A percentile compares a stretch with the other conserved stretches of the same genome.
phyloP scores from a whole-genome alignment of 768 basidiomycete genomes.

The Leccinellum luteum region DNA sequence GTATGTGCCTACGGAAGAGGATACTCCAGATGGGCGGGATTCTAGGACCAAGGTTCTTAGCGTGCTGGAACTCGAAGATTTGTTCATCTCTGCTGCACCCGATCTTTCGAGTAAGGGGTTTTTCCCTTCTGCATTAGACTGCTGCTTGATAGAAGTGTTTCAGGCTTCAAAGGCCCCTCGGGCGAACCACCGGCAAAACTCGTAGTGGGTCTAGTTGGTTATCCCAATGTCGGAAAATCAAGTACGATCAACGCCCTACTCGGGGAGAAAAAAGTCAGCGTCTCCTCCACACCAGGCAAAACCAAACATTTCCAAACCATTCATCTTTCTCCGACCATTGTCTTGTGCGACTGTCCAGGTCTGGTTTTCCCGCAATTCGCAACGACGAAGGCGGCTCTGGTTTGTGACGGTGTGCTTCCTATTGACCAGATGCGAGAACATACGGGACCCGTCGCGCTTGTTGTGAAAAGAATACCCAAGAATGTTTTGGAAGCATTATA shows the following conservation, averaged over 20 bases:
- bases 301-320: conserved; percentile 99
- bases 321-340: conserved; percentile 80
- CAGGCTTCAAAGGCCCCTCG: conserved; percentile 59
- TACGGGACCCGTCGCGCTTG: conserved; percentile 76
- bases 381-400: conserved; percentile 91
- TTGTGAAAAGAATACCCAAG: conserved; percentile 76
- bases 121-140: background rate
- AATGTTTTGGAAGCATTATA: conserved; percentile 88
- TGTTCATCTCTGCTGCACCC: conserved; percentile 73
- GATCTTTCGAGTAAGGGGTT: conserved; percentile 56
- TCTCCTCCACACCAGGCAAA: conserved; percentile 96
- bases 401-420: conserved; percentile 95
- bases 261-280: conserved; percentile 96
- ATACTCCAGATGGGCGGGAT: conserved; percentile 50
- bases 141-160: conserved; percentile 4
- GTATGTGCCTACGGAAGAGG: conserved; percentile 56
- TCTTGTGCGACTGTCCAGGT: conserved; percentile 96
- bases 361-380: conserved; percentile 98
- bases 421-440: conserved; percentile 97
- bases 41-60: conserved; percentile 74
- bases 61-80: conserved; percentile 83
- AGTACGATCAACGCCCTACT: conserved; percentile 96
- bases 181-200: conserved; percentile 63
- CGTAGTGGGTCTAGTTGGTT: conserved; percentile 90
- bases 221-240: conserved; percentile 98